Evolutionary conservation across 441 rosid species (phyloP).

Genomic region (Pelargonium fulgidum): DNA sequence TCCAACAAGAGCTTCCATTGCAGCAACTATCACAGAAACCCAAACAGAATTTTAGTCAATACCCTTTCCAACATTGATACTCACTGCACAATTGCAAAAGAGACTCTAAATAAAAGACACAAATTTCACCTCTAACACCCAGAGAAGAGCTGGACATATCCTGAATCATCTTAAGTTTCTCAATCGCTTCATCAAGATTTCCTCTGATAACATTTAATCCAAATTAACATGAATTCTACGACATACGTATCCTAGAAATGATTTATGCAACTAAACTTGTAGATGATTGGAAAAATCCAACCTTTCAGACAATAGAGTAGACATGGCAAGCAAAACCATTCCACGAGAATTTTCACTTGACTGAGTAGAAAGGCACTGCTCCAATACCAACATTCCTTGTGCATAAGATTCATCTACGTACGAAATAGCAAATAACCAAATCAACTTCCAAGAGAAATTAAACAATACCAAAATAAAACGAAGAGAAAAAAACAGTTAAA

Average conservation of each 20-base stretch:
- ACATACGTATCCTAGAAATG: neutral
- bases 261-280: no score
- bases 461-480: neutral
- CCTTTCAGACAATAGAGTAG: slow-evolving; percentile 65
- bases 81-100: neutral
- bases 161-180: slow-evolving; percentile 44
- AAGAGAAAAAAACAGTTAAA: neutral
- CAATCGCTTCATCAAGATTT: slow-evolving; percentile 54
- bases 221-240: neutral
- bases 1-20: slow-evolving; percentile 73
- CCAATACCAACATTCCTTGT: slow-evolving; percentile 71
- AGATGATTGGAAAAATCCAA: slow-evolving; percentile 20
- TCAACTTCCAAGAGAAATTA: slow-evolving; percentile 9
- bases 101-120: neutral
- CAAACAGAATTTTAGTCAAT: slow-evolving; percentile 16
- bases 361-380: slow-evolving; percentile 67
- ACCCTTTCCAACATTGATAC: slow-evolving; percentile 9
- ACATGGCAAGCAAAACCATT: slow-evolving; percentile 71
- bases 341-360: slow-evolving; percentile 50
- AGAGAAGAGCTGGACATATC: slow-evolving; percentile 33
- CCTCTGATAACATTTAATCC: slow-evolving; percentile 36
- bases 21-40: slow-evolving; percentile 45
- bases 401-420: slow-evolving; percentile 59
- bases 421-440: neutral
- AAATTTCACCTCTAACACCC: slow-evolving; percentile 43